Conservation (phyloP, 192 early-diverging fungal species). For the Backusella macrospora region DNA sequence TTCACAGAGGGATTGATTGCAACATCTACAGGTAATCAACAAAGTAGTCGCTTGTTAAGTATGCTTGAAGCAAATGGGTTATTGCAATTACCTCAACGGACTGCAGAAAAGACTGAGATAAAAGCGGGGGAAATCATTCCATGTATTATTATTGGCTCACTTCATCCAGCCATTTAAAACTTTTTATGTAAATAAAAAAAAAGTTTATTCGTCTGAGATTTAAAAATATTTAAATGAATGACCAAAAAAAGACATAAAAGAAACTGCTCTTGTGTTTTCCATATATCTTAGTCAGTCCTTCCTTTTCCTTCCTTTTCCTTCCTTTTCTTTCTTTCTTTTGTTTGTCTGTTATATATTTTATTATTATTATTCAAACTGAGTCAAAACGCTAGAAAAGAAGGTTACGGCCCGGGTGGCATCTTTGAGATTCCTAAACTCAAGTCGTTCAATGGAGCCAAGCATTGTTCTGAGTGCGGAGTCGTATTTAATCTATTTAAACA, state of each 20-base stretch:
- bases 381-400: constrained; percentile 19
- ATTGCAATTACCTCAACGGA: constrained; percentile 67
- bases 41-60: constrained; percentile 77
- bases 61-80: constrained; percentile 81
- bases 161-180: constrained; percentile 20
- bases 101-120: constrained; percentile 30
- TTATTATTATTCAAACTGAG: constrained; percentile 9
- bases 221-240: not conserved
- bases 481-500: constrained; percentile 37
- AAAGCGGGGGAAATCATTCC: constrained; percentile 49
- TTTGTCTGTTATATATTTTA: constrained; percentile 1
- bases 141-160: constrained; percentile 57
- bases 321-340: constrained; percentile 26
- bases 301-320: constrained; percentile 22
- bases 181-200: constrained; percentile 8
- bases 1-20: constrained; percentile 50
- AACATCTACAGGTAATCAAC: constrained; percentile 71
- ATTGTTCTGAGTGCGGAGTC: constrained; percentile 29
- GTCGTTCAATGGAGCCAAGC: constrained; percentile 13
- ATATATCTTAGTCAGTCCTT: constrained; percentile 5
- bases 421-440: constrained; percentile 31
- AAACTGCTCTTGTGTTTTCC: constrained; percentile 2
- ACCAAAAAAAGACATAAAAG: constrained; percentile 4
- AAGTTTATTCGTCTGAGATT: constrained; percentile 2
- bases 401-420: constrained; percentile 36